Base-by-base conservation (phyloP, 1,139 yeast species). In the Nakaseomyces delphensis region DNA sequence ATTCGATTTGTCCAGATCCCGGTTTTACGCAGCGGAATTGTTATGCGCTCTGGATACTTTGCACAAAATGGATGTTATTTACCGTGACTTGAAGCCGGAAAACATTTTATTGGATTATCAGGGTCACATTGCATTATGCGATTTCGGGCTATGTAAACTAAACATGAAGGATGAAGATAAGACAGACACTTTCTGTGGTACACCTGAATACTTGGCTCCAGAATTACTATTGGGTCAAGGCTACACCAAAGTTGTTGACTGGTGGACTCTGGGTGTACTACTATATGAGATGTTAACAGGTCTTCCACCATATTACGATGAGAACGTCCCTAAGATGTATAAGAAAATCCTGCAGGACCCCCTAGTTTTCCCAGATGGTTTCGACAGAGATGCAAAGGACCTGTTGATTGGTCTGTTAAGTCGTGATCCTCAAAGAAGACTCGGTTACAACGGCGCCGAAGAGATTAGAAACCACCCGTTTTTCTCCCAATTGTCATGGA, bases 121-220 rank as follows among this genome's bases (percentile, higher is more conserved):
- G 55, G 98, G 98, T 2, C 98, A 89, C 63, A 91, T 89, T 60
- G 96, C 96, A 1, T 69, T 89, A 48, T 89, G 97, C 67, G 97
- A 89, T 67, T 89, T 89, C 62, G 97, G 97, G 2, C 72, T 89
- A 42, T 89, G 97, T 68, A 89, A 89, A 65, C 74, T 89, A 55
- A 86, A 89, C 67, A 89, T 89, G 96, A 77, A 78, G 50, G 77
- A 78, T 56, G 77, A 80, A 48, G 94, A 83, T 55, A 84, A 84
- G 62, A 91, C 97, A 3, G 83, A 82, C 57, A 89, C 97, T 0
- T 87, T 87, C 59, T 87, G 96, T 66, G 96, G 96, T 39, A 89
- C 96, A 0, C 96, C 96, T 0, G 96, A 87, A 62, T 89, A 89
- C 63, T 70, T 89, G 52, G 96, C 97, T 0, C 97, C 97, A 0